phyloP scores from a whole-genome alignment of 2,329 filamentous ascomycete species.

The Fusarium odoratissimum region DNA sequence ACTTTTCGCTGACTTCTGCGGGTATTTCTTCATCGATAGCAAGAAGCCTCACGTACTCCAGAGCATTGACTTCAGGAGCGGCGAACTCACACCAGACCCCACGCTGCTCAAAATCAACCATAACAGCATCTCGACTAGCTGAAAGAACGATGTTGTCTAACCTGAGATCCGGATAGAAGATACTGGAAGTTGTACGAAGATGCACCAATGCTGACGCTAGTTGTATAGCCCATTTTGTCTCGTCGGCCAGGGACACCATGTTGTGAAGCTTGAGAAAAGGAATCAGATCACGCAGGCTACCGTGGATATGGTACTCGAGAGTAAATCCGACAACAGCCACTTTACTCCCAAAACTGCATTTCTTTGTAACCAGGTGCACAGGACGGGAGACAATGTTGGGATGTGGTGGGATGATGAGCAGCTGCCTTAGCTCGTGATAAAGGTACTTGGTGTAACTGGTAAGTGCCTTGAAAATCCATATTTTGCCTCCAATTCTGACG shows the following conservation, averaged over 20 bases:
- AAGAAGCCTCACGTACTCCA: constrained; percentile 68
- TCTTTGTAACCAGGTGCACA: constrained; percentile 66
- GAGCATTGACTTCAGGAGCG: constrained; percentile 68
- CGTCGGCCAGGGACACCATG: constrained; percentile 55
- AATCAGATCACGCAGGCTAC: constrained; percentile 66
- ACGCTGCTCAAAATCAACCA: constrained; percentile 73
- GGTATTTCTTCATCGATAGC: constrained; percentile 62
- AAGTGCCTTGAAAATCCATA: constrained; percentile 68
- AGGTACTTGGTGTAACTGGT: constrained; percentile 69
- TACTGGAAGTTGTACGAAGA: constrained; percentile 56
- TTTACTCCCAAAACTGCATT: constrained; percentile 66
- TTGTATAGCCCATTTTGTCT: constrained; percentile 66
- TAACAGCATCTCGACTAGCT: constrained; percentile 58
- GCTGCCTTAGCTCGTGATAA: constrained; percentile 69
- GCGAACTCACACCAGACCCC: constrained; percentile 73
- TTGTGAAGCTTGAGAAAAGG: constrained; percentile 62
- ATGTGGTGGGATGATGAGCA: constrained; percentile 65
- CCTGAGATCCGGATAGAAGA: constrained; percentile 69
- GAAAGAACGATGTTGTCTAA: constrained; percentile 70
- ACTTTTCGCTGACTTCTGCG: constrained; percentile 53
- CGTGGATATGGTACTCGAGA: constrained; percentile 64
- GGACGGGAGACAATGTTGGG: constrained; percentile 64
- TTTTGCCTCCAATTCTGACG: constrained; percentile 56
- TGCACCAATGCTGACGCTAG: constrained; percentile 64
- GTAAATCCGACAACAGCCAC: constrained; percentile 67